A percentile compares a stretch with the other conserved stretches of the same genome.
Evolutionary conservation across 2,329 filamentous ascomycete genomes (phyloP).

Genomic region (Talaromyces sp.): DNA sequence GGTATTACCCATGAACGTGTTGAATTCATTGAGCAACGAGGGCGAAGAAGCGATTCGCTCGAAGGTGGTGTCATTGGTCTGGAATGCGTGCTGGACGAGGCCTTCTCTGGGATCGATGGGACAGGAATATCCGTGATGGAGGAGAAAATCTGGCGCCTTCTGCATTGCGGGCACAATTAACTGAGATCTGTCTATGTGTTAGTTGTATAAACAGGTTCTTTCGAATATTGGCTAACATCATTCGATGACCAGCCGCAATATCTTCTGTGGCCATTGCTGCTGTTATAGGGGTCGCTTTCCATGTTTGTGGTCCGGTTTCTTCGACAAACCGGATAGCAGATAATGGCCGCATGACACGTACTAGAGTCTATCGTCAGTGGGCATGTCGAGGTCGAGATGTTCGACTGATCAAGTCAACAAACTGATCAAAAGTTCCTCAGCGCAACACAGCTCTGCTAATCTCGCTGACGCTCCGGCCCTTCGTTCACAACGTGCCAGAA

Average conservation of each 20-base stretch:
- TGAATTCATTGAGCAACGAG: neutral
- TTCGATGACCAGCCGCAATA: constrained; percentile 1
- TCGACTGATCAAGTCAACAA: neutral
- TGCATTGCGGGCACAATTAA: constrained; percentile 2
- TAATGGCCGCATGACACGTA: constrained; percentile 8
- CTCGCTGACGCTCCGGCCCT: neutral
- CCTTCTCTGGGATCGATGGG: neutral
- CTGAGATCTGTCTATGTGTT: neutral
- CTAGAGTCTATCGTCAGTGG: neutral
- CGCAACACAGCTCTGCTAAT: constrained; percentile 1
- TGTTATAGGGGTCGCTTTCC: neutral
- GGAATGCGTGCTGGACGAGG: neutral
- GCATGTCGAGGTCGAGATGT: neutral
- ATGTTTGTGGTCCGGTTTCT: neutral
- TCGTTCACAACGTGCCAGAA: constrained; percentile 4
- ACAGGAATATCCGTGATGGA: neutral
- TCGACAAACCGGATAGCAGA: neutral
- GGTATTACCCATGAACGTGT: constrained; percentile 1
- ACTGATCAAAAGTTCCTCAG: constrained; percentile 7
- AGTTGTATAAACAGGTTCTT: neutral
- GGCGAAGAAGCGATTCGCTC: neutral
- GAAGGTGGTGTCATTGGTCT: neutral
- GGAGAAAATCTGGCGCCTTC: neutral
- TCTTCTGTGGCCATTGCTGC: constrained; percentile 4
- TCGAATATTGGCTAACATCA: neutral